Base-by-base conservation (phyloP, 2,329 filamentous ascomycete genomes). In the Fusarium sp. region DNA sequence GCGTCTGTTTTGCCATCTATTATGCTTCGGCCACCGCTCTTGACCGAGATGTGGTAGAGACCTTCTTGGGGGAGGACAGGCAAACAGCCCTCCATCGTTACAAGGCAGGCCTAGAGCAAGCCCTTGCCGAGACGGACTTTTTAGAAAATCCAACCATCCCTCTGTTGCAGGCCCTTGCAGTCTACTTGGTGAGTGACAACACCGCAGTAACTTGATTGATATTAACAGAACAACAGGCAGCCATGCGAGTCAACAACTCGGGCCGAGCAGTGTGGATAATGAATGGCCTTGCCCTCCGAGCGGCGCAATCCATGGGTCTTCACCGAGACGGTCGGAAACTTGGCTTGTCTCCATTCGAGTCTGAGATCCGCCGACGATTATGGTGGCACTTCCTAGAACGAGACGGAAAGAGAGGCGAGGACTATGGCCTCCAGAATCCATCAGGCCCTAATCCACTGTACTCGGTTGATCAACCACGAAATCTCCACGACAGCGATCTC, bases 401-500 rank as follows among this genome's bases (percentile, higher is more conserved):
- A 1, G 89, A 91, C 66, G 83, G 85, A 16, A 67, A 78, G 57
- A 86, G 87, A 1, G 87, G 87, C 3, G 90, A 92, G 72, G 89
- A 91, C 66, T 88, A 91, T 70, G 90, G 90, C 0, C 74, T 84
- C 3, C 73, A 76, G 7, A 76, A 71, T 9, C 68, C 77, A 20
- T 57, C 59, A 0, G 27, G 58, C 3, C 39, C 62, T 8, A 45
- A 25, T 16, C 34, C 68, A 4, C 23, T 71, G 7, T 65, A 25
- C 11, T 85, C 88, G 35, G 88, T 88, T 0, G 85, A 87, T 45
- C 83, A 89, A 79, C 89, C 89, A 1, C 82, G 88, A 4, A 91
- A 91, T 66, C 80, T 91, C 48, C 87, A 91, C 64, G 90, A 91
- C 70, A 78, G 75, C 16, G 87, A 90, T 48, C 78, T 91, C 1